Base-by-base conservation (phyloP, 345 rosid genomes). In the Lumnitzera littorea region DNA sequence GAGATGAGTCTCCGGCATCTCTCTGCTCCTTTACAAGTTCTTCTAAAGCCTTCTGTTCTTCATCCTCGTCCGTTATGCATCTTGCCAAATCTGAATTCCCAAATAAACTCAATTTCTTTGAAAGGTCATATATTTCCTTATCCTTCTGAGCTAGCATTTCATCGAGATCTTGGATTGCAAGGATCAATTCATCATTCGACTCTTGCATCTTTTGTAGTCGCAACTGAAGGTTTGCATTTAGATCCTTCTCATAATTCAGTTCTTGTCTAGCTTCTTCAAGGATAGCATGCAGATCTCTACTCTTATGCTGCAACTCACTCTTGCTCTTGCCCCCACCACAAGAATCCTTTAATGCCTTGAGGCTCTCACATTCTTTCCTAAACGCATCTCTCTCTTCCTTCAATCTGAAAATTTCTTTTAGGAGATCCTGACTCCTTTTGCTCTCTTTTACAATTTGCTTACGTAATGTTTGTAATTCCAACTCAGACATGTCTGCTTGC, bases 171-270 rank as follows among this genome's bases (percentile, higher is more conserved):
- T 62, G 71, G 17, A 76, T 67, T 2, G 79, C 79, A 57, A 80
- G 68, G n/a, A 76, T 58, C 70, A 80, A 63, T 60, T 80, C 84
- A 29, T 69, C 75, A 67, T 80, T 80, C 3, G 83, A 70, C 13
- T 79, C 78, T 53, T 63, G 76, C 3, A 72, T 76, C 70, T 79
- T 79, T 66, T 76, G 80, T 25, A 75, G 78, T 57, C 72, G 84
- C 57, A 67, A 31, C 56, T 67, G 69, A 48, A 76, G 73, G 57
- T 68, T 65, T 59, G 67, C 51, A 29, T 76, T 76, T 50, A 56
- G 50, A 41, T 76, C 76, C 69, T 80, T 71, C 55, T 76, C 81
- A 12, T 70, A 67, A 61, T 62, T 55, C n/a, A 76, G 65, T 52
- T 73, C 79, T 69, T 71, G 65, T 65, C 68, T 63, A 46, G 69